Base-by-base conservation (phyloP, 371 early-diverging fungal species). In the Mitosporidium daphniae region DNA sequence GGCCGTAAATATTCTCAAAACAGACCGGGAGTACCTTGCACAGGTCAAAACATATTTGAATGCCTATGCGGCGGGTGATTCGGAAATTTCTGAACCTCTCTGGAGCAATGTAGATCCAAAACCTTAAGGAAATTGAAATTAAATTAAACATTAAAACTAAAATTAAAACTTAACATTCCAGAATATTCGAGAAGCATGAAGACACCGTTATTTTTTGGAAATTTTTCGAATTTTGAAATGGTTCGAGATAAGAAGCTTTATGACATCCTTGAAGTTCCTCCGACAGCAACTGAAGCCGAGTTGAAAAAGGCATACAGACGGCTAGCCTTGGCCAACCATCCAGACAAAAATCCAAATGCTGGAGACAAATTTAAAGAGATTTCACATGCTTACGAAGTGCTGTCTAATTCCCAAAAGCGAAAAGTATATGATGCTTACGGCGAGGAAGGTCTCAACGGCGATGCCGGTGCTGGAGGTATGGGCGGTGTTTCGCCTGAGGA, bases 301-400 rank as follows among this genome's bases (percentile, higher is more conserved):
- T 78, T 95, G 30, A 82, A 80, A 38, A 80, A 78, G 41, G 68
- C 72, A 9, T 84, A 70, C 51, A 57, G 72, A 27, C 72, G 66
- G 39, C 40, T 80, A 19, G 86, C 89, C 13, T 53, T 72, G 30
- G 63, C 63, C 32, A 74, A 68, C 47, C 95, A 95, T 37, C 46
- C 91, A 22, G 42, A 61, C 5, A 67, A 62, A 44, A 72, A 75
- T 40, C 61, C 72, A 4, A 54, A 60, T 7, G 75, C 78, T 15
- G 75, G 71, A 34, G 69, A 69, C 25, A 66, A 54, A 28, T 84
- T 82, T 41, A 75, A 78, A 33, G 42, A 51, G 8, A 34, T 89
- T 2, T 59, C 66, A 2, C 67, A 71, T 35, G 97, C 97, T 2
- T 95, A 84, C 47, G 77, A 75, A 31, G 55, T 80, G 12, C 50